phyloP scores from a whole-genome alignment of 768 basidiomycete genomes.

The Hericium coralloides region DNA sequence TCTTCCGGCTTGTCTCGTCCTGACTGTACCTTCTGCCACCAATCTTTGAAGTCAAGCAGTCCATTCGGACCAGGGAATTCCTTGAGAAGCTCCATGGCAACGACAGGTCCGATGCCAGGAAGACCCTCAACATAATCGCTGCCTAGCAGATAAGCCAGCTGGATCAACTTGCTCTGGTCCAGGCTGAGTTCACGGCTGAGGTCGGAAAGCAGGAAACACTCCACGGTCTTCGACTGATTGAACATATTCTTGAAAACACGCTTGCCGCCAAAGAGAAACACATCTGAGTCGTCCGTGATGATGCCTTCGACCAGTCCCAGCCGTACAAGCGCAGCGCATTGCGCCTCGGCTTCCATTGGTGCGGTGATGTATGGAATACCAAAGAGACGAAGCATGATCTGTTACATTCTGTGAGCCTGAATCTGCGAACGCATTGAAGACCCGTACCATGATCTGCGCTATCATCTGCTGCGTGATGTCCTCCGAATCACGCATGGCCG shows the following conservation, averaged over 20 bases:
- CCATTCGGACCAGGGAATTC: constrained; percentile 88
- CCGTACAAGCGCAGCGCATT: constrained; percentile 86
- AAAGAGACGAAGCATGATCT: constrained; percentile 89
- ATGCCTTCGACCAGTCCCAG: constrained; percentile 91
- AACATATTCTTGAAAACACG: constrained; percentile 99
- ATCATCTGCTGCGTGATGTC: constrained; percentile 95
- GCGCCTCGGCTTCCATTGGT: constrained; percentile 99
- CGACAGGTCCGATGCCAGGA: constrained; percentile 87
- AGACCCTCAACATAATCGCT: constrained; percentile 96
- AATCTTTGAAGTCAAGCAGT: constrained; percentile 78
- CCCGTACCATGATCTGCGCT: constrained; percentile 57
- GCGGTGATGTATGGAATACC: constrained; percentile 98
- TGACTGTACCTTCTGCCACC: constrained; percentile 91
- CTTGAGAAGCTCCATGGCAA: constrained; percentile 90
- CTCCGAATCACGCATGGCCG: constrained; percentile 88
- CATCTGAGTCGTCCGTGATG: constrained; percentile 98
- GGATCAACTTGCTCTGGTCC: constrained; percentile 76
- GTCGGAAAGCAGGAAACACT: constrained; percentile 84
- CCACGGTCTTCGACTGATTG: constrained; percentile 97
- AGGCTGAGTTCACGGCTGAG: constrained; percentile 82
- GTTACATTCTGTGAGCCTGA: neutral
- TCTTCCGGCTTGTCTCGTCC: constrained; percentile 78
- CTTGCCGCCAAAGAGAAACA: constrained; percentile 92
- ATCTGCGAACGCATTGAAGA: neutral
- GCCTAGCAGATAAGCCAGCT: constrained; percentile 88